Evolutionary conservation across 1,284 basidiomycete species (phyloP).

Genomic region (Marasmius oreades): DNA sequence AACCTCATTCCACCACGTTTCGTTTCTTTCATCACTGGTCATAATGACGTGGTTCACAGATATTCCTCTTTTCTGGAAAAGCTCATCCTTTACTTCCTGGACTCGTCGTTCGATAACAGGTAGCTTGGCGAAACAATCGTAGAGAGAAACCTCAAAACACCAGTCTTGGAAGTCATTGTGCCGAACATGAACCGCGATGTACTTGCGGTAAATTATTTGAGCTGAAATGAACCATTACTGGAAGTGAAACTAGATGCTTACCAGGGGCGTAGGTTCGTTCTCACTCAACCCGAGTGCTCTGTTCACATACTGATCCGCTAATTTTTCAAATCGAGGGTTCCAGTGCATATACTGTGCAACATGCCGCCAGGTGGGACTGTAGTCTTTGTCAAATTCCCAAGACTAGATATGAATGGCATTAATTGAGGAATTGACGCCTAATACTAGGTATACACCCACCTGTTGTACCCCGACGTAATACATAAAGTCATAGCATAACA

Average conservation of each 20-base stretch:
- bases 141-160: constrained; percentile 39
- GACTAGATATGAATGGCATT: constrained; percentile 27
- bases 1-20: constrained; percentile 65
- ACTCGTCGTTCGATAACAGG: constrained; percentile 56
- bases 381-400: constrained; percentile 42
- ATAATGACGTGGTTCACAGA: constrained; percentile 57
- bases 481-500: constrained; percentile 52
- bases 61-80: constrained; percentile 47
- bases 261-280: constrained; percentile 37
- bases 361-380: constrained; percentile 47
- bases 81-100: constrained; percentile 55
- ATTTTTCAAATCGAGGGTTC: constrained; percentile 32
- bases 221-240: neutral
- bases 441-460: no score
- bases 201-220: constrained; percentile 31
- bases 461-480: constrained; percentile 40
- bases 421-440: no score
- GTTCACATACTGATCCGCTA: constrained; percentile 39
- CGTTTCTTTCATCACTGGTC: constrained; percentile 68
- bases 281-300: constrained; percentile 35
- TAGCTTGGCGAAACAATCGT: constrained; percentile 62
- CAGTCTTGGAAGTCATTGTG: constrained; percentile 58
- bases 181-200: constrained; percentile 61
- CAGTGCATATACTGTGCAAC: constrained; percentile 45
- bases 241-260: constrained; percentile 20